Conservation (phyloP, 2,329 filamentous ascomycete genomes). For the Xylaria arbuscula region DNA sequence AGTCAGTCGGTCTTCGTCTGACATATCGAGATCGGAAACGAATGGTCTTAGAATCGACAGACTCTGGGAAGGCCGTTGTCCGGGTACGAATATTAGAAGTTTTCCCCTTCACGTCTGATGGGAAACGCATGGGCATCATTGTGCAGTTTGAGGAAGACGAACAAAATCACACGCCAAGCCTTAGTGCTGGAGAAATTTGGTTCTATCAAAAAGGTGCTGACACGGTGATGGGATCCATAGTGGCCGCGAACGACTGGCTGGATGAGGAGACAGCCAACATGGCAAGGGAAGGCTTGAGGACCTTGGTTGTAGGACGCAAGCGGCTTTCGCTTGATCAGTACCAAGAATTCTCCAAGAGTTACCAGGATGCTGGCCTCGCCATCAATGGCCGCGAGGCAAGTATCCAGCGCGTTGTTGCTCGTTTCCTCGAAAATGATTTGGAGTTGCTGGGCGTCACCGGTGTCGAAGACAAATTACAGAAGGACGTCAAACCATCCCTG, state of each 20-base stretch:
- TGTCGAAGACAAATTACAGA: conserved; percentile 96
- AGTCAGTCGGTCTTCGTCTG: conserved; percentile 87
- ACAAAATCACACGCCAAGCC: conserved; percentile 58
- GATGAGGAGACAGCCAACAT: conserved; percentile 99
- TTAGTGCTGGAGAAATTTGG: conserved; percentile 83
- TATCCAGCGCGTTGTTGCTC: conserved; percentile 82
- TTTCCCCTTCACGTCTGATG: conserved; percentile 97
- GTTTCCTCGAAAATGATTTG: conserved; percentile 86
- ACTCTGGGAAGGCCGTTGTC: conserved; percentile 79
- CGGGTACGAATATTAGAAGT: conserved; percentile 90
- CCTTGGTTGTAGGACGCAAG: conserved; percentile 93
- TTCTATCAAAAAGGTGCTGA: conserved; percentile 99
- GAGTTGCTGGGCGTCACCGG: conserved; percentile 97
- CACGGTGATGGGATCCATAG: conserved; percentile 96
- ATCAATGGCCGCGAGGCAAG: conserved; percentile 82
- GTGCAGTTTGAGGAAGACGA: conserved; percentile 80
- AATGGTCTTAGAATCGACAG: conserved; percentile 83
- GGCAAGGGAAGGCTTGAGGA: conserved; percentile 94
- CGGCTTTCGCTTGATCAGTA: conserved; percentile 83
- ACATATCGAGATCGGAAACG: conserved; percentile 86
- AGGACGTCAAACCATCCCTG: conserved; percentile 93
- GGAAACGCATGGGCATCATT: conserved; percentile 97
- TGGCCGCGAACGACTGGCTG: conserved; percentile 96
- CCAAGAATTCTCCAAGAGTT: conserved; percentile 77
- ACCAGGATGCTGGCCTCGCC: conserved; percentile 83